phyloP scores from a whole-genome alignment of 805 yeast species.

The Ogataea kodamae region DNA sequence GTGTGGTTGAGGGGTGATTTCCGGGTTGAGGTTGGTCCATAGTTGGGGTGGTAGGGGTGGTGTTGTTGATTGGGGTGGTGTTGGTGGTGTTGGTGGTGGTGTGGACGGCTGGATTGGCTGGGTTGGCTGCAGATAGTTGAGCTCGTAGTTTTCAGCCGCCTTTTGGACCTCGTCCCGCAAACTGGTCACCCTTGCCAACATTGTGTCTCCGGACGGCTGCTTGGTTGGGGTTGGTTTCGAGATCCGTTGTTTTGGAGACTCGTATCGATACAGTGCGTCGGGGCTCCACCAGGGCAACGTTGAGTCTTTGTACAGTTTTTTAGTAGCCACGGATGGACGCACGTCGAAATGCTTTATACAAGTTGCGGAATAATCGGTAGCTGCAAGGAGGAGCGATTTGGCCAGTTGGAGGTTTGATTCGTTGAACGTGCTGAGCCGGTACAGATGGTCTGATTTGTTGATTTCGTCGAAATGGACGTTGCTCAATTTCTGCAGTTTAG shows the following conservation, averaged over 20 bases:
- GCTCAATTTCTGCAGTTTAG: constrained; percentile 25
- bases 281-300: constrained; percentile 32
- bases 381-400: constrained; percentile 27
- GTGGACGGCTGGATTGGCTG: constrained; percentile 1
- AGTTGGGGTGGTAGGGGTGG: not conserved
- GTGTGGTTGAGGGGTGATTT: constrained; percentile 6
- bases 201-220: constrained; percentile 10
- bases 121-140: constrained; percentile 28
- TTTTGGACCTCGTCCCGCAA: constrained; percentile 20
- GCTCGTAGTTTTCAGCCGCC: constrained; percentile 29
- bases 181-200: constrained; percentile 20
- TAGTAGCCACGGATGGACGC: constrained; percentile 3
- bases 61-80: not conserved
- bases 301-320: constrained; percentile 21
- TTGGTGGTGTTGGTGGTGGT: not conserved
- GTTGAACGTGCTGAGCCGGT: constrained; percentile 30
- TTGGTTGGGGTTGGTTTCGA: constrained; percentile 8
- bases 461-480: constrained; percentile 34
- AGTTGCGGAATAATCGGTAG: constrained; percentile 27
- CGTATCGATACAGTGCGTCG: constrained; percentile 22
- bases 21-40: constrained; percentile 12
- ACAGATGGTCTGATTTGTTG: constrained; percentile 23
- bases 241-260: constrained; percentile 15
- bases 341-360: constrained; percentile 11
- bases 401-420: constrained; percentile 23